Conservation (phyloP, 2,329 filamentous ascomycete species). For the Aspergillus aculeatus region DNA sequence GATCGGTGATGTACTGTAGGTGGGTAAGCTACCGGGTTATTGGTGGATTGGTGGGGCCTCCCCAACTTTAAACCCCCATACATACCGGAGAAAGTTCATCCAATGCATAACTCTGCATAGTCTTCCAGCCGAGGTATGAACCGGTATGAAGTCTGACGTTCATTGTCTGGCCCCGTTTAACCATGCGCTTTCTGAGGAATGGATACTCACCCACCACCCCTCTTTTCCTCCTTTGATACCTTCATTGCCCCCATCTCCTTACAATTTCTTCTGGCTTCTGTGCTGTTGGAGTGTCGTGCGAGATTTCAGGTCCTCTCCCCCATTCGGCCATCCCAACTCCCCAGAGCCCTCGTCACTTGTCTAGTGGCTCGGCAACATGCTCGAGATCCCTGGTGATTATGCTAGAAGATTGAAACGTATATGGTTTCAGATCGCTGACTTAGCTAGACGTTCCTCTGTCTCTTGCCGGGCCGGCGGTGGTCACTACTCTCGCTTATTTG, state of each 20-base stretch:
- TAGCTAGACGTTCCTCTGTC: conserved; percentile 45
- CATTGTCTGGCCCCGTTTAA: not conserved
- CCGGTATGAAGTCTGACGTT: not conserved
- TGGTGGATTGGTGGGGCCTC: not conserved
- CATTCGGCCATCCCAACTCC: not conserved
- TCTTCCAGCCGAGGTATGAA: not conserved
- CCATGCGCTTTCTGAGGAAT: too few species aligned
- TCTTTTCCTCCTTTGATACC: too few species aligned
- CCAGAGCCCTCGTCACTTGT: not conserved
- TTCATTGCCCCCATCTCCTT: not conserved
- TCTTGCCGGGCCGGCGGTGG: conserved; percentile 59
- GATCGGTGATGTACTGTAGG: not conserved
- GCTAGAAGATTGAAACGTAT: not conserved
- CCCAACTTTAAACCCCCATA: too few species aligned
- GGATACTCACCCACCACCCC: too few species aligned
- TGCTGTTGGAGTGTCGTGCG: not conserved
- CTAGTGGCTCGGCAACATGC: not conserved
- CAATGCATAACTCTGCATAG: not conserved
- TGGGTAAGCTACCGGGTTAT: too few species aligned
- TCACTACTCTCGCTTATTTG: conserved; percentile 71
- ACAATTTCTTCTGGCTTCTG: not conserved
- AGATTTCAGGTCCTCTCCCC: not conserved
- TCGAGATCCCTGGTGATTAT: not conserved
- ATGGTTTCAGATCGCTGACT: not conserved
- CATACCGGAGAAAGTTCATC: not conserved